phyloP scores from a whole-genome alignment of 2,329 filamentous ascomycete species.

The Fusarium newnesense region DNA sequence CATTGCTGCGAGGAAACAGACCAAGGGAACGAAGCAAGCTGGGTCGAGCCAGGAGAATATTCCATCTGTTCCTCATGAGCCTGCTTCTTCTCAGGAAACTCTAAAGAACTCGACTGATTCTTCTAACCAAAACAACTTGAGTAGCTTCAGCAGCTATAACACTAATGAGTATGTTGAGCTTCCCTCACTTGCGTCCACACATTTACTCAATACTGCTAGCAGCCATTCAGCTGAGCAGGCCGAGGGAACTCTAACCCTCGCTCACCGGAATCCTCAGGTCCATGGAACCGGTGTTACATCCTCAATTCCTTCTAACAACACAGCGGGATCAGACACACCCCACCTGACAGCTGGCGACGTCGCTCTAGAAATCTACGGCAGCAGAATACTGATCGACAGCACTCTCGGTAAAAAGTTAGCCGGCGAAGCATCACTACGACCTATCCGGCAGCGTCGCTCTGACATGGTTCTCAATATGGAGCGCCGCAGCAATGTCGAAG shows the following conservation, averaged over 20 bases:
- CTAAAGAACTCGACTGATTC: not conserved
- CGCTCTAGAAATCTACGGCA: constrained; percentile 60
- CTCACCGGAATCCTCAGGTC: not conserved
- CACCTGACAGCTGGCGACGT: constrained; percentile 57
- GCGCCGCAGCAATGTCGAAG: constrained; percentile 70
- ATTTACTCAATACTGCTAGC: not conserved
- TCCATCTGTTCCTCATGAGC: not conserved
- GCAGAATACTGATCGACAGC: constrained; percentile 60
- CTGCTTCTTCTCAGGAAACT: not conserved
- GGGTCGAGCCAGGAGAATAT: not conserved
- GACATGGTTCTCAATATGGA: constrained; percentile 65
- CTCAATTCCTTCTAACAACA: not conserved
- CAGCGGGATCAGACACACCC: not conserved
- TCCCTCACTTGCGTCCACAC: not conserved
- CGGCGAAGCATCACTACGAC: constrained; percentile 59
- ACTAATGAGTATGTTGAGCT: not conserved
- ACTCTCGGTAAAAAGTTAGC: constrained; percentile 66
- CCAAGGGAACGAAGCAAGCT: not conserved
- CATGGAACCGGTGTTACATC: not conserved
- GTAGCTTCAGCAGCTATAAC: not conserved
- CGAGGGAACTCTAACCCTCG: no score
- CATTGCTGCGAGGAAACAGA: not conserved
- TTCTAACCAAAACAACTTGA: not conserved
- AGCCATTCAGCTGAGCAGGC: not conserved
- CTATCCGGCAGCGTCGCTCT: constrained; percentile 62